Evolutionary conservation across 2,329 filamentous ascomycete genomes (phyloP), one percentile per base, ranked within the genome.

Genomic region (Beauveria scarabaeidicola): DNA sequence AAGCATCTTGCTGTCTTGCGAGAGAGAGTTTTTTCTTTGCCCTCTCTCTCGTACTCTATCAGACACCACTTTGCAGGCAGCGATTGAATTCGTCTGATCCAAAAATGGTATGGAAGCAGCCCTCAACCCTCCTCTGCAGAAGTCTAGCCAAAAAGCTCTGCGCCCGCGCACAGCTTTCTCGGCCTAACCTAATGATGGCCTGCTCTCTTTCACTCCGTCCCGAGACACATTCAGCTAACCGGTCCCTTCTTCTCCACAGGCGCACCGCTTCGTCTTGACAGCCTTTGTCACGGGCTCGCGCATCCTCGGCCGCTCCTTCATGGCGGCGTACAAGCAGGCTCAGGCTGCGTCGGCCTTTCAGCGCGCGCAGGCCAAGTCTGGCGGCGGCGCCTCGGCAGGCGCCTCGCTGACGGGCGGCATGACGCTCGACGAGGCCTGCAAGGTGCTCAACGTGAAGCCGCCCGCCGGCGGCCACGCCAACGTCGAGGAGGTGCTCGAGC

Each of bases 251-350:
- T 17, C 53, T 13, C 11, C n/a, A 3, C 44, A 96, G 93, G 93
- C 93, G 73, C 91, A 97, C 80, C 90, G 91, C 70, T 89, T 75
- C 65, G 71, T 97, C 76, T 87, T 99, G 78, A 90, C 90, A 78
- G 91, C 96, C 76, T 86, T 97, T 76, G 74, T 97, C 66, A 91
- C 91, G 69, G 93, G 93, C 78, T 84, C 86, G 63, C 90, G 94
- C 68, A 94, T 97, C 67, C 85, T 99, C 73, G 91, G 92, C 65
- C 90, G 92, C 67, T 92, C 94, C 68, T 94, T 97, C 72, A 80
- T 86, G 69, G 94, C 97, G 77, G 94, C 94, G 65, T 99, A 95
- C 79, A 91, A 90, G 73, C 94, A 99, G 80, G 94, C 94, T 52
- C 86, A 91, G 61, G 93, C 93, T 38, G 88, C 91, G 3, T 89